Base-by-base conservation (phyloP, 2,329 filamentous ascomycete genomes). In the Diaporthe aspalathi region DNA sequence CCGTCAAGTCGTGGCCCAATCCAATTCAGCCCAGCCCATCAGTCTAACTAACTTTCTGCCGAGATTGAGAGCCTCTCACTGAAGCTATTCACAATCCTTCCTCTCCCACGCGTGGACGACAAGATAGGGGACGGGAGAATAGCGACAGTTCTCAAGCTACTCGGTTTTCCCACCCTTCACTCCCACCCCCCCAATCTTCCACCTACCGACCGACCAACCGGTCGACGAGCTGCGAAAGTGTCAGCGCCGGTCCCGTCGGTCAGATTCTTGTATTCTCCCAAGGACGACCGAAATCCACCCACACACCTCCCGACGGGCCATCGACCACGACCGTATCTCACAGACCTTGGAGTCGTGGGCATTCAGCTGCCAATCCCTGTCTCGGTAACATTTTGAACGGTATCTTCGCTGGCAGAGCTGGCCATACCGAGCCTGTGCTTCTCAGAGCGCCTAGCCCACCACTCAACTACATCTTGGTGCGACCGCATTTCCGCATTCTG, bases 211-310 rank as follows among this genome's bases (percentile, higher is more conserved):
- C 29, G 27, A 57, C 53, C 32, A 7, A 38, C 35, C 35, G 35
- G 54, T 50, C 50, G 50, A 65, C 56, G 65, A 57, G 38, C 27
- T 38, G 63, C 50, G 43, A 35, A 53, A 45, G 57, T 49, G 49
- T 60, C 62, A 62, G 77, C 76, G 75, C 76, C n/a, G 78, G 73
- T 29, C 78, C 67, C 77, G 69, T 73, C 78, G 20, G 38, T 69
- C 68, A 79, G 74, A 73, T 62, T 76, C 75, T 76, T 80, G 60
- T 65, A 62, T 73, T 73, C 76, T 71, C 76, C 76, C 77, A 79
- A 57, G 27, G 27, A 54, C 54, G 53, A 53, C 45, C 45, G 38
- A 47, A 53, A 47, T 22, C 53, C 53, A 38, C 63, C 63, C 35
- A 14, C 35, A 66, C 47, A 47, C 24, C 47, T 52, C 45, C 68